Percentiles rank a stretch among this genome's conserved stretches.
phyloP scores from a whole-genome alignment of 495 filamentous ascomycete species.

The Trichoderma erinaceum region DNA sequence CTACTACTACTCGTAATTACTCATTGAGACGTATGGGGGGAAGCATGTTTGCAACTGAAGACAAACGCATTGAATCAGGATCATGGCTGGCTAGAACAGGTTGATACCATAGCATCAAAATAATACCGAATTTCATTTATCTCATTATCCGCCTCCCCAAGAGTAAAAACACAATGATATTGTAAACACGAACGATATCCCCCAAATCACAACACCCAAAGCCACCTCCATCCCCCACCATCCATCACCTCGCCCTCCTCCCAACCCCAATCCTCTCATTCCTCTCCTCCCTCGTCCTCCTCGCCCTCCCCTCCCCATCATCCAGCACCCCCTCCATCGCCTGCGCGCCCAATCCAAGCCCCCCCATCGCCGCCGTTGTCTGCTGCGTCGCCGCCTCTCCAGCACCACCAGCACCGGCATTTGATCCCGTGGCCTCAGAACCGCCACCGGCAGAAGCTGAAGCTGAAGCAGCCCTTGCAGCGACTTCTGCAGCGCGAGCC shows the following conservation, averaged over 20 bases:
- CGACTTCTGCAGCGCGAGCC: background rate
- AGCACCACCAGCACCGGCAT: background rate
- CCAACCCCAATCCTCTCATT: constrained; percentile 16
- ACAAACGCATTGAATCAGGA: background rate
- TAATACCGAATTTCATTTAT: background rate
- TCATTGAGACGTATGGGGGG: background rate
- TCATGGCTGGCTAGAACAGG: constrained; percentile 9
- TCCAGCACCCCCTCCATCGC: constrained; percentile 8
- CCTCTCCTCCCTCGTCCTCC: constrained; percentile 11
- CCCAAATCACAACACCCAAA: background rate
- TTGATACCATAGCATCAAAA: constrained; percentile 11
- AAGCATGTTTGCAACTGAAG: background rate
- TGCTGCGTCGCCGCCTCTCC: constrained; percentile 11
- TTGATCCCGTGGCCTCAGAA: background rate
- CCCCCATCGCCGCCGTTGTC: constrained; percentile 6
- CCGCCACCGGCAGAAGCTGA: background rate
- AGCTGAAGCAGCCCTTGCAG: background rate
- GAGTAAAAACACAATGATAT: background rate
- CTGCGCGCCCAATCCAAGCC: background rate
- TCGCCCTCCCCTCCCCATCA: constrained; percentile 8
- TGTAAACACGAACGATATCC: background rate
- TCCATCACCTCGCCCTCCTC: constrained; percentile 4
- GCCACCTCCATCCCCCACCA: background rate
- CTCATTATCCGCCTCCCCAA: background rate
- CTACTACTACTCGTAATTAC: background rate